Percentiles rank a stretch among this genome's conserved stretches.
phyloP scores from a whole-genome alignment of 2,329 filamentous ascomycete species.

The Aurifilum marmelostoma region DNA sequence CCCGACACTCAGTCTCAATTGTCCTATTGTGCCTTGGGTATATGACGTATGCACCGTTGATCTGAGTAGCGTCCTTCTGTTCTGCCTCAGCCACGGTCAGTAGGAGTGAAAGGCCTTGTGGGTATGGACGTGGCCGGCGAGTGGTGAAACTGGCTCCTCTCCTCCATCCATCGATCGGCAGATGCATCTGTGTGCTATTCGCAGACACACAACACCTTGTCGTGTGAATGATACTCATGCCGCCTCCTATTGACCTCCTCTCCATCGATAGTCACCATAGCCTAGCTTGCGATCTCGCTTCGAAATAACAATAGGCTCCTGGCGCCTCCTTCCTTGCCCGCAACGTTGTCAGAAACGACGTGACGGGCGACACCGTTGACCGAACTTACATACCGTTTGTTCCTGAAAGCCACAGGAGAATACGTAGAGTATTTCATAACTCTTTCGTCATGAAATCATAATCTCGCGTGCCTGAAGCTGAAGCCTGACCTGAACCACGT shows the following conservation, averaged over 20 bases:
- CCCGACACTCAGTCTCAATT: neutral
- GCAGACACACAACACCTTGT: neutral
- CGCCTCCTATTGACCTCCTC: neutral
- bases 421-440: neutral
- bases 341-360: neutral
- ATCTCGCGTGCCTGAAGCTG: neutral
- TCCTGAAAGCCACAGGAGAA: neutral
- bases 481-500: neutral
- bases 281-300: neutral
- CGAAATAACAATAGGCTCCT: neutral
- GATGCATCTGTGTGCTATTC: neutral
- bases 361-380: neutral
- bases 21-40: neutral
- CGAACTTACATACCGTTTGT: neutral
- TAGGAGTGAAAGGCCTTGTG: neutral
- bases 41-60: neutral
- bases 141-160: neutral
- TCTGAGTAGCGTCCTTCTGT: neutral
- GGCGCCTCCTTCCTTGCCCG: neutral
- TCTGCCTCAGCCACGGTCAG: neutral
- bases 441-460: neutral
- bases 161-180: neutral
- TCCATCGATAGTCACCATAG: neutral
- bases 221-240: neutral
- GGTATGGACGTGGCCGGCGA: neutral